These are phyloP conservation scores for Pseudogymnoascus sp. DNA, from an alignment of 2,329 filamentous ascomycete genomes.

Conservation along the genomic window DNA sequence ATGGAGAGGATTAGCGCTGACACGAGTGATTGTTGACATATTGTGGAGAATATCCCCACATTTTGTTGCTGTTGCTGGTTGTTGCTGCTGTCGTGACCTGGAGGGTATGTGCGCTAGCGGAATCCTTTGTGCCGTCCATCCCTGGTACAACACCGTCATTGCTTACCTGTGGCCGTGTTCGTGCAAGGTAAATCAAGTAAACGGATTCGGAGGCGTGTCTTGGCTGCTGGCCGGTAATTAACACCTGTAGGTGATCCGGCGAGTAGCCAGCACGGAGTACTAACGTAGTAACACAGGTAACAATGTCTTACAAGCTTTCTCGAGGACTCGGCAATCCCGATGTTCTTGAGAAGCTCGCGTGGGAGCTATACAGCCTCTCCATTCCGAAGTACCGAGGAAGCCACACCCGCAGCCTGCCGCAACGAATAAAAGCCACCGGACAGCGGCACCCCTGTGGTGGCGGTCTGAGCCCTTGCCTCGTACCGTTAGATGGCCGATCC, in stretches of 20 bases:
- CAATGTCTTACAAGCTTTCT: background rate
- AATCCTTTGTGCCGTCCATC: background rate
- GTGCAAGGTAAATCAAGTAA: background rate
- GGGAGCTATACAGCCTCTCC: background rate
- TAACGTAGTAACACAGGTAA: background rate
- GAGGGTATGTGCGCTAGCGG: background rate
- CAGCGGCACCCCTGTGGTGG: background rate
- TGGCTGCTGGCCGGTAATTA: background rate
- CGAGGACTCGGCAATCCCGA: background rate
- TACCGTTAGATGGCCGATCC: slow-evolving; percentile 4
- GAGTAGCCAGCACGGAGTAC: background rate
- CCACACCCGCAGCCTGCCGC: background rate
- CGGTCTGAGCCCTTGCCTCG: background rate
- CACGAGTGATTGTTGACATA: background rate
- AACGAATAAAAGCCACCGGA: background rate
- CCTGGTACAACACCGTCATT: background rate
- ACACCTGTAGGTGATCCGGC: background rate
- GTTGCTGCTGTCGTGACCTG: background rate
- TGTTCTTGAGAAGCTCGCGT: background rate
- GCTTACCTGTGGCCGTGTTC: background rate
- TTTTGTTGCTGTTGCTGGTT: background rate
- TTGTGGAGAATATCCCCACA: slow-evolving; percentile 3
- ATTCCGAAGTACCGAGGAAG: background rate
- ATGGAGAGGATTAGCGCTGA: background rate
- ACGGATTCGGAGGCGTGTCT: background rate